Evolutionary conservation across 495 filamentous ascomycete genomes (phyloP), one percentile per base, ranked within the genome.

Genomic region (Copromyces sp.): DNA sequence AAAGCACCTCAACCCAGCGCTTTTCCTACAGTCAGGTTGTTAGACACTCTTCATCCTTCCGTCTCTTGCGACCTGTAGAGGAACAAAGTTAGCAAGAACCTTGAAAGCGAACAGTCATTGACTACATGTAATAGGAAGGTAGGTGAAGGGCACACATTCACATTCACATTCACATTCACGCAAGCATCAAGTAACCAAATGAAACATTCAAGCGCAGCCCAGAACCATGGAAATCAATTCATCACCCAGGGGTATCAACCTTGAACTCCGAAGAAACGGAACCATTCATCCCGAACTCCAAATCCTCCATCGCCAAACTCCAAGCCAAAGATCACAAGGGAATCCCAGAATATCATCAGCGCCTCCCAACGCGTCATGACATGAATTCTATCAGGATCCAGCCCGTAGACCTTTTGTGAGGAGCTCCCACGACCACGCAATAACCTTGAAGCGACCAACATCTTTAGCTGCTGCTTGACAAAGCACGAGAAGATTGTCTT

Each of bases 361-460:
- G 53, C 29, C 53, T 61, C 53, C 53, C 53, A 61, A 61, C 53
- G 53, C 53, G 53, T 61, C 53, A 35, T 17, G 14, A 61, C 12
- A 61, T 61, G 5, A 61, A 99, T 87, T 68, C 94, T 88, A 70
- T 90, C 84, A 9, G 93, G 91, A 72, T 95, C 87, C 41, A 98
- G 84, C n/a, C 92, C 90, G 77, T 93, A 98, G 24, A 96, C 91
- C 76, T 95, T 95, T 91, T 9, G 94, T 98, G 47, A 99, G 85
- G 38, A 99, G 89, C 75, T 95, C 92, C 96, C 96, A 99, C 4
- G 93, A 95, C 84, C 88, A 94, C 39, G 85, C 82, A 73, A 98
- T 37, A 37, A 94, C 89, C 83, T 99, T 98, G 89, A 98, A 99
- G 82, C 45, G 45, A 61, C 53, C 53, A 20, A 61, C 29, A 35